A percentile compares a stretch with the other conserved stretches of the same genome.
Evolutionary conservation across 2,329 filamentous ascomycete genomes (phyloP).

Genomic region (Alternaria infectoria): DNA sequence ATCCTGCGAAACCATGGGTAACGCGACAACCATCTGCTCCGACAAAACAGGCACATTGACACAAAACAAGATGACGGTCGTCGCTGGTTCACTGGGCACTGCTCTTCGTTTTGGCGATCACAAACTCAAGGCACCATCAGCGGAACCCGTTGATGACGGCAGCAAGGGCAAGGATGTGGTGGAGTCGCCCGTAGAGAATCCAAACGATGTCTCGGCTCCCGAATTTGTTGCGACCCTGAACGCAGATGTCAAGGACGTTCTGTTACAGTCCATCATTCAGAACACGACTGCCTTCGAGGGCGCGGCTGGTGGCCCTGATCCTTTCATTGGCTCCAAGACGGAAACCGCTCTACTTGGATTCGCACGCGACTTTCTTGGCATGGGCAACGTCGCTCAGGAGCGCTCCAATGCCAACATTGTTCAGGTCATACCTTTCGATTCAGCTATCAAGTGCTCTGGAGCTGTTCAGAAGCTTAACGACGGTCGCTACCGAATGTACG

Average conservation of each 20-base stretch:
- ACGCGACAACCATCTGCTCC: conserved; percentile 77
- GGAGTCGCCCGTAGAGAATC: conserved; percentile 45
- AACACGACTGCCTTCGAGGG: conserved; percentile 53
- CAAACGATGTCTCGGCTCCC: conserved; percentile 57
- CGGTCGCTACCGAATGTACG: conserved; percentile 63
- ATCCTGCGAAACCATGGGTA: conserved; percentile 75
- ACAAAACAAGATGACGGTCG: conserved; percentile 64
- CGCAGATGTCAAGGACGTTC: conserved; percentile 60
- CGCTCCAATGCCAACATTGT: conserved; percentile 66
- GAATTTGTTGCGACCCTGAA: conserved; percentile 63
- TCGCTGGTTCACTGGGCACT: conserved; percentile 71
- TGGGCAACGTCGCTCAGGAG: conserved; percentile 67
- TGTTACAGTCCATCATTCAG: conserved; percentile 62
- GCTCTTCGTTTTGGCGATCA: conserved; percentile 62
- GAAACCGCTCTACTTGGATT: conserved; percentile 77
- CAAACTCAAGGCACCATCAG: conserved; percentile 35
- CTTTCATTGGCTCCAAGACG: conserved; percentile 78
- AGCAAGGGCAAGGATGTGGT: conserved; percentile 40
- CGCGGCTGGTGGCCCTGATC: conserved; percentile 49
- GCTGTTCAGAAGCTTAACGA: conserved; percentile 64
- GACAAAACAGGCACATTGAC: conserved; percentile 58
- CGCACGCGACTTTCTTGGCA: conserved; percentile 68
- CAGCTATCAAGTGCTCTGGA: conserved; percentile 72
- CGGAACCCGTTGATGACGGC: conserved; percentile 31
- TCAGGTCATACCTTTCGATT: conserved; percentile 67